A percentile compares a stretch with the other conserved stretches of the same genome.
phyloP scores from a whole-genome alignment of 495 filamentous ascomycete species.

The Sporormia fimetaria region DNA sequence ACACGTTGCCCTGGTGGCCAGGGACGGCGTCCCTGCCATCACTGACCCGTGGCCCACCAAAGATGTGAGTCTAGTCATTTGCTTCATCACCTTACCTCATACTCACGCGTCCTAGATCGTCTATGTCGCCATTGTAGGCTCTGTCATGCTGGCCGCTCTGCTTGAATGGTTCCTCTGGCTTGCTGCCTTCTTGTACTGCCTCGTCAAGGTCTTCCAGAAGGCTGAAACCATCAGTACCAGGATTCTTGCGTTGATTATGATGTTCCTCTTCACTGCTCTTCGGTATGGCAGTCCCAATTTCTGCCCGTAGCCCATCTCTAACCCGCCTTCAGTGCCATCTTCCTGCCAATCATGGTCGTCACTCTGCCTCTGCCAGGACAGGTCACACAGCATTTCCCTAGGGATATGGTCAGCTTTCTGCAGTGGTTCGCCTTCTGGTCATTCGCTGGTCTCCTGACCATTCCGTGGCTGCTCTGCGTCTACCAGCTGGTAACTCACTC shows the following conservation, averaged over 20 bases:
- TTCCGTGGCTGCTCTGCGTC: conserved; percentile 90
- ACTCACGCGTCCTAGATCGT: conserved; percentile 45
- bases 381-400: conserved; percentile 60
- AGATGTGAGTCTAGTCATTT: conserved; percentile 39
- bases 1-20: conserved; percentile 6
- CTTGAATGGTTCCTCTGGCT: conserved; percentile 95
- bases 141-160: conserved; percentile 72
- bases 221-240: conserved; percentile 76
- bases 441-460: conserved; percentile 72
- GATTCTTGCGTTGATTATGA: conserved; percentile 64
- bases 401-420: conserved; percentile 51
- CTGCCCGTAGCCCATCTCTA: background rate
- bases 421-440: conserved; percentile 97
- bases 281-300: conserved; percentile 44
- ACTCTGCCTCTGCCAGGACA: conserved; percentile 74
- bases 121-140: conserved; percentile 71
- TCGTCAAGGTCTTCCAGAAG: conserved; percentile 79
- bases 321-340: conserved; percentile 53
- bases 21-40: conserved; percentile 15
- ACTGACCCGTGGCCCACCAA: conserved; percentile 27
- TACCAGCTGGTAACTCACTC: conserved; percentile 80
- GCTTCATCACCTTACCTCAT: background rate
- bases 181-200: conserved; percentile 81
- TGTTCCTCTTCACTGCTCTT: conserved; percentile 57
- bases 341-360: conserved; percentile 88